These are phyloP conservation scores for Rhizomucor pusillus DNA, from an alignment of 371 early-diverging fungal species.

Conservation along the genomic window DNA sequence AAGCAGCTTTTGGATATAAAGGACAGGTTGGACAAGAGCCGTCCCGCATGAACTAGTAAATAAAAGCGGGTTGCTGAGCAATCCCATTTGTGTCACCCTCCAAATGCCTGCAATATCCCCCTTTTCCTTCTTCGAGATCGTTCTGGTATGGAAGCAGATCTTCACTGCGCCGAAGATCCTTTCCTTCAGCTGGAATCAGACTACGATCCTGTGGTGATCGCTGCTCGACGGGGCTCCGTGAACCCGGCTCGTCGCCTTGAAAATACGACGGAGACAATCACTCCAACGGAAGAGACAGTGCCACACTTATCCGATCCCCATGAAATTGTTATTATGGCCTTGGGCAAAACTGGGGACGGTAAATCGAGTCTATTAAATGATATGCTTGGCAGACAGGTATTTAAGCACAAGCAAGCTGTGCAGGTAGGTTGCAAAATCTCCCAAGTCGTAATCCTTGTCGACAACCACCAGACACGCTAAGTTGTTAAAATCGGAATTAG, in stretches of 20 bases:
- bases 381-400: slow-evolving; percentile 30
- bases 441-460: no score
- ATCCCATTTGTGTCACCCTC: no score
- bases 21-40: not conserved
- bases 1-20: slow-evolving; percentile 5
- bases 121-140: no score
- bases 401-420: slow-evolving; percentile 35
- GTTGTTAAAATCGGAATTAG: slow-evolving; percentile 7
- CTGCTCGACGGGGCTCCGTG: slow-evolving; percentile 10
- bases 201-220: slow-evolving; percentile 32
- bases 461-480: no score
- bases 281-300: not conserved
- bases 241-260: slow-evolving; percentile 1
- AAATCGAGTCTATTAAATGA: slow-evolving; percentile 47
- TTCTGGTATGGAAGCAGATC: no score
- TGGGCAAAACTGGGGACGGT: slow-evolving; percentile 49
- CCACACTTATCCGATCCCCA: not conserved
- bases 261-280: slow-evolving; percentile 3
- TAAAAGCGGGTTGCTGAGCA: no score
- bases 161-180: slow-evolving; percentile 8
- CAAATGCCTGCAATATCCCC: no score
- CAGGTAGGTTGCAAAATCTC: slow-evolving; percentile 15
- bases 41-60: no score
- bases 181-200: slow-evolving; percentile 26
- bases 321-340: slow-evolving; percentile 23